Evolutionary conservation across 352 stramenopile species (phyloP).

Genomic region (Pythium brassicae): DNA sequence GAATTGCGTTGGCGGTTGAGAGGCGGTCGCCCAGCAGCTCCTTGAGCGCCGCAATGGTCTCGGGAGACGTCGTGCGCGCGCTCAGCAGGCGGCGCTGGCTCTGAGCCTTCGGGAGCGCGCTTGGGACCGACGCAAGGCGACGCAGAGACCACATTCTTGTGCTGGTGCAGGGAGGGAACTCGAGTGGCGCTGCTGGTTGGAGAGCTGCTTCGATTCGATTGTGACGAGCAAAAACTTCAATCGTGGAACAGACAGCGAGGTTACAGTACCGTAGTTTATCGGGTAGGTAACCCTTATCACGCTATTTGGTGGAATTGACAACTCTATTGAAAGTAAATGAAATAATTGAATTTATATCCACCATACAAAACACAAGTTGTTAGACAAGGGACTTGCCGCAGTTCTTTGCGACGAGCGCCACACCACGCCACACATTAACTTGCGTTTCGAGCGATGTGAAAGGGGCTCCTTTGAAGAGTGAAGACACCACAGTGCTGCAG

Average conservation of each 20-base stretch:
- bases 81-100: conserved; percentile 14
- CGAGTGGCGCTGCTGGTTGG: conserved; percentile 1
- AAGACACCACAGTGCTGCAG: no score
- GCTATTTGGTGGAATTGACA: background rate
- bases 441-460: no score
- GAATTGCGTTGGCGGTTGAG: conserved; percentile 54
- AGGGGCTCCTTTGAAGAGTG: no score
- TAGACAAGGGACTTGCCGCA: no score
- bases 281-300: background rate
- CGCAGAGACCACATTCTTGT: background rate
- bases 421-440: no score
- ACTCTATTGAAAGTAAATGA: background rate
- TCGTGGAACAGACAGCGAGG: no score
- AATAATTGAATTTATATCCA: background rate
- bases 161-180: no score
- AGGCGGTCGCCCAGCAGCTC: conserved; percentile 67
- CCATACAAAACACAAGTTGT: no score
- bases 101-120: background rate
- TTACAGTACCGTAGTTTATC: no score
- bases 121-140: no score
- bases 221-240: background rate
- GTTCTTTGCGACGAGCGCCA: background rate
- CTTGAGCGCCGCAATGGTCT: conserved; percentile 49
- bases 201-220: conserved; percentile 8
- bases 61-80: conserved; percentile 28